Percentiles rank a stretch among this genome's conserved stretches.
Evolutionary conservation across 345 rosid genomes (phyloP).

Genomic region (Atalantia buxifolia): DNA sequence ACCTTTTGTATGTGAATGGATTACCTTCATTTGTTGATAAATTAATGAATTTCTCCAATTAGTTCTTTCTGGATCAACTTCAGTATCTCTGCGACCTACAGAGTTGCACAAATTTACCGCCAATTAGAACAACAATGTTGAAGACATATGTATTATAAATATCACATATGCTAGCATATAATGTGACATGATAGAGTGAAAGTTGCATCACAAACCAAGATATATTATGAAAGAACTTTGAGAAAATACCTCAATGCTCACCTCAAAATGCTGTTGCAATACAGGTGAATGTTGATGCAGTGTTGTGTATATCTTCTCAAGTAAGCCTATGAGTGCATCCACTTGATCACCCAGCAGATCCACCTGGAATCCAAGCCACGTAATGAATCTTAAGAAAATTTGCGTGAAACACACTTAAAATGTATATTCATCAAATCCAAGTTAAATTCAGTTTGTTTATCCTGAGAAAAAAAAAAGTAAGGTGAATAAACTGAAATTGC

Average conservation of each 20-base stretch:
- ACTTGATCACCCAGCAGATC: slow-evolving; percentile 88
- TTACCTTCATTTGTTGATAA: too few species aligned
- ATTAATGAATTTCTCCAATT: slow-evolving; percentile 5
- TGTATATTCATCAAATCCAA: background rate
- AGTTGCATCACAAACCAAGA: background rate
- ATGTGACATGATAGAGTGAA: background rate
- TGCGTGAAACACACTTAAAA: background rate
- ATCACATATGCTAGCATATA: background rate
- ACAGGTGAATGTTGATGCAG: slow-evolving; percentile 38
- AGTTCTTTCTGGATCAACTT: slow-evolving; percentile 52
- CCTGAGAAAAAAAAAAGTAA: background rate
- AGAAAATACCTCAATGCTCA: slow-evolving; percentile 19
- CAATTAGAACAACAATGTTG: background rate
- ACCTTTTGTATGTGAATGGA: background rate
- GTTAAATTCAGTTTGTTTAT: background rate
- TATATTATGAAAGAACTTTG: background rate
- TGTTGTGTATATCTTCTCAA: slow-evolving; percentile 46
- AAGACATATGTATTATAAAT: background rate
- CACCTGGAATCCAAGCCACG: slow-evolving; percentile 38
- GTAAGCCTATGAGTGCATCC: slow-evolving; percentile 43
- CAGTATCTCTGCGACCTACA: slow-evolving; percentile 54
- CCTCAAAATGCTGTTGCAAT: slow-evolving; percentile 45
- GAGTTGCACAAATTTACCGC: background rate
- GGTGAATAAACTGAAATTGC: background rate
- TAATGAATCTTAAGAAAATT: background rate